These are phyloP conservation scores for Sporothrix pallida DNA, from an alignment of 2,329 filamentous ascomycete genomes.

Conservation along the genomic window DNA sequence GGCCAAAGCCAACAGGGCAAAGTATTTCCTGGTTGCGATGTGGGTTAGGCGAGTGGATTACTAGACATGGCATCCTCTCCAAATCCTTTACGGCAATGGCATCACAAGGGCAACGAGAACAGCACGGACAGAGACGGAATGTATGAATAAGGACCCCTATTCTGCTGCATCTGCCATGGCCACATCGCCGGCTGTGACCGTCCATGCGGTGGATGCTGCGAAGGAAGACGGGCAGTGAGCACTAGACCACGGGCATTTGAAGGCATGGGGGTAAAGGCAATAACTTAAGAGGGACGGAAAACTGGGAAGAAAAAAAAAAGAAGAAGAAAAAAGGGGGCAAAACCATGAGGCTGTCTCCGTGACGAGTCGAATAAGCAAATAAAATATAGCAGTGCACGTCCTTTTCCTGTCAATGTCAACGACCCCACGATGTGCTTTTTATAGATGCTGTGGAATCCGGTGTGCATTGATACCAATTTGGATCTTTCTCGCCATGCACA, in stretches of 20 bases:
- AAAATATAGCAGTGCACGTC: not conserved
- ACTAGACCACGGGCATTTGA: not conserved
- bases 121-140: slow-evolving; percentile 3
- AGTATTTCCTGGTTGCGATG: not conserved
- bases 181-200: not conserved
- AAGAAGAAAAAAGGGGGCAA: not conserved
- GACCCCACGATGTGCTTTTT: not conserved
- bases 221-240: not conserved
- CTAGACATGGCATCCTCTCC: not conserved
- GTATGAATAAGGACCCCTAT: not conserved
- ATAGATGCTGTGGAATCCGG: slow-evolving; percentile 4
- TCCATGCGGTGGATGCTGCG: not conserved
- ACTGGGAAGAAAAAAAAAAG: not conserved
- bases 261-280: not conserved
- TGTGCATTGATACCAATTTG: slow-evolving; percentile 15
- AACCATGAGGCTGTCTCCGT: not conserved
- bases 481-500: not conserved
- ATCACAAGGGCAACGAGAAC: slow-evolving; percentile 14
- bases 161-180: not conserved
- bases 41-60: slow-evolving; percentile 1
- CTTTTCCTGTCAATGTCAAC: not conserved
- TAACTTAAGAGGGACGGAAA: too few relatives aligned
- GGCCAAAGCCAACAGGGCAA: not conserved
- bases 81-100: not conserved
- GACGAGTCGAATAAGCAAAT: too few relatives aligned